Evolutionary conservation across 2,329 filamentous ascomycete genomes (phyloP).

Genomic region (Diplodia mutila): DNA sequence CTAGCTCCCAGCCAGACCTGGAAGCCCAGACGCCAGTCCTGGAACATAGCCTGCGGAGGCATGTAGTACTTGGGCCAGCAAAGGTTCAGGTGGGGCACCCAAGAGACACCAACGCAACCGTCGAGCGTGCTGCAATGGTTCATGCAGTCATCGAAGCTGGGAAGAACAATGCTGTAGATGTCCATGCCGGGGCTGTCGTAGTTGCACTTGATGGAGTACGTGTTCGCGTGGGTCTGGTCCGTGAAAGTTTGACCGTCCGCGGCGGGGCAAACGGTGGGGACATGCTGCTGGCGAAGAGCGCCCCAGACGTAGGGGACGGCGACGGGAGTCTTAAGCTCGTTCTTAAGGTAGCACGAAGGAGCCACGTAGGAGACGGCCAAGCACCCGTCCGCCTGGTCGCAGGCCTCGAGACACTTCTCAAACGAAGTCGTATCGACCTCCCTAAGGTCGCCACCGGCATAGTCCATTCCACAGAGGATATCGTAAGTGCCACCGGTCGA

Average conservation of each 20-base stretch:
- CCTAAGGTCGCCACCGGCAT: neutral
- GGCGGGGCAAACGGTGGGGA: neutral
- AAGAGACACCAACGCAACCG: neutral
- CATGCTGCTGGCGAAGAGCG: neutral
- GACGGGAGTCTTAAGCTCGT: neutral
- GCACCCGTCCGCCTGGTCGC: neutral
- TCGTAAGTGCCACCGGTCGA: neutral
- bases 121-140: neutral
- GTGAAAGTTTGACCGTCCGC: neutral
- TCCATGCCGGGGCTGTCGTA: neutral
- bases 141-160: neutral
- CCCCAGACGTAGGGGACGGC: conserved; percentile 3
- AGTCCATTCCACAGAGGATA: neutral
- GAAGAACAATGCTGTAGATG: neutral
- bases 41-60: neutral
- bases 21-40: neutral
- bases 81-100: neutral
- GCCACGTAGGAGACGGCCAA: conserved; percentile 3
- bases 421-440: neutral
- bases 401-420: conserved; percentile 2
- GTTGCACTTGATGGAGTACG: neutral
- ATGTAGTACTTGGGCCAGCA: neutral
- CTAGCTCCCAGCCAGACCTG: neutral
- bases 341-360: conserved; percentile 7
- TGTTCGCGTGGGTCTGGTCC: neutral